phyloP scores from a whole-genome alignment of 495 filamentous ascomycete species.

The Trichoderma virens region DNA sequence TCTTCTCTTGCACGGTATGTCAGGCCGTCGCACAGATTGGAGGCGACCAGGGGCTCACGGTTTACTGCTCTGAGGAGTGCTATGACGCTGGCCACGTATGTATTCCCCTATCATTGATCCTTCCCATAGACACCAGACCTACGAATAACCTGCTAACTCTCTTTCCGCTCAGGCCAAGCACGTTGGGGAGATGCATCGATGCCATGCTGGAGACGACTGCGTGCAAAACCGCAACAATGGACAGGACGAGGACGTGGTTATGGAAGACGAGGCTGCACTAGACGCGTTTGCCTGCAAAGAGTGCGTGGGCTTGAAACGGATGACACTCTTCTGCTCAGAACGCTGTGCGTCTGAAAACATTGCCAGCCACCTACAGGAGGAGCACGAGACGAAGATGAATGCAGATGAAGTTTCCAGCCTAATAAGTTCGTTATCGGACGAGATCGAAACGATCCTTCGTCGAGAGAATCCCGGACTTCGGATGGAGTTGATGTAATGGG shows the following conservation, averaged over 20 bases:
- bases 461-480: neutral
- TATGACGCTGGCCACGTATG: slow-evolving; percentile 34
- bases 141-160: neutral
- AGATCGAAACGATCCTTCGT: neutral
- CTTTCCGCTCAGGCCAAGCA: neutral
- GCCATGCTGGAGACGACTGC: slow-evolving; percentile 13
- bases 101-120: slow-evolving; percentile 3
- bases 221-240: slow-evolving; percentile 1
- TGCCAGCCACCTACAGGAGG: slow-evolving; percentile 29
- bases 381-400: slow-evolving; percentile 21
- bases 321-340: slow-evolving; percentile 32
- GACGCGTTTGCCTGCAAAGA: slow-evolving; percentile 29
- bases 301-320: slow-evolving; percentile 26
- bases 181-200: slow-evolving; percentile 5
- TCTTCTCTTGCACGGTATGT: slow-evolving; percentile 34
- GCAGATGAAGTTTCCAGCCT: neutral
- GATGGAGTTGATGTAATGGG: neutral
- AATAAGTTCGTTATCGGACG: neutral
- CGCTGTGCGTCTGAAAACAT: slow-evolving; percentile 34
- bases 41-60: slow-evolving; percentile 19
- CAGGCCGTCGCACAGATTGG: slow-evolving; percentile 24
- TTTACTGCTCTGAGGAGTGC: slow-evolving; percentile 40
- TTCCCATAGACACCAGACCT: too few relatives aligned
- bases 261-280: neutral
- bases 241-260: neutral